phyloP scores from a whole-genome alignment of 768 basidiomycete species.

The Suillus spraguei region DNA sequence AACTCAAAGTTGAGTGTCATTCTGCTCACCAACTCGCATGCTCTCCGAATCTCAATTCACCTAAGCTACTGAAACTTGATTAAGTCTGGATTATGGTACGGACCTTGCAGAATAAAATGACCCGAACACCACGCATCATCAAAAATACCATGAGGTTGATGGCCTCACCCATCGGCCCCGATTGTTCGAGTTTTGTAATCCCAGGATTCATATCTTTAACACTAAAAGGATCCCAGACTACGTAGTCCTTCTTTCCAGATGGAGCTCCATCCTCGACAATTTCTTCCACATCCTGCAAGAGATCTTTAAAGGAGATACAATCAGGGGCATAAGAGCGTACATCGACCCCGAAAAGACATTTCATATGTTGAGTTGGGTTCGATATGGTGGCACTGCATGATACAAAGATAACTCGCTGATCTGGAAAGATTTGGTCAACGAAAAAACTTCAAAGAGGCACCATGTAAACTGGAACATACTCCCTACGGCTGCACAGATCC shows the following conservation, averaged over 20 bases:
- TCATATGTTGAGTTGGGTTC: constrained; percentile 78
- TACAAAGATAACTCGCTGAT: constrained; percentile 61
- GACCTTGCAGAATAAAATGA: constrained; percentile 91
- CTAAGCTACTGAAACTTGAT: background rate
- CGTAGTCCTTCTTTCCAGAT: constrained; percentile 74
- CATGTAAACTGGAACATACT: constrained; percentile 46
- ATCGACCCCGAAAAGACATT: constrained; percentile 68
- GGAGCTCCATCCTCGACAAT: constrained; percentile 84
- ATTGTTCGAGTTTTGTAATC: constrained; percentile 55
- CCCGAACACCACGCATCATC: constrained; percentile 79
- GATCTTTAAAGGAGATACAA: background rate
- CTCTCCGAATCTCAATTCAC: constrained; percentile 64
- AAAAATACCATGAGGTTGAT: constrained; percentile 73
- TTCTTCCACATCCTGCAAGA: constrained; percentile 54
- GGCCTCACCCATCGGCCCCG: constrained; percentile 67
- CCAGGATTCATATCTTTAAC: constrained; percentile 46
- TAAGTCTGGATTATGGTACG: constrained; percentile 5
- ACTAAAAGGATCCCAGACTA: constrained; percentile 73
- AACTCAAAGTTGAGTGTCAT: background rate
- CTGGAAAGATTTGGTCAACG: constrained; percentile 28
- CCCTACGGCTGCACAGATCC: constrained; percentile 76
- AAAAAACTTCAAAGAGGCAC: background rate
- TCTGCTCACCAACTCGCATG: constrained; percentile 71
- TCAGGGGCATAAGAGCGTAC: constrained; percentile 20
- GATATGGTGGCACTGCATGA: constrained; percentile 90